Evolutionary conservation across 768 basidiomycete species (phyloP).

Genomic region (Suillus hirtellus): DNA sequence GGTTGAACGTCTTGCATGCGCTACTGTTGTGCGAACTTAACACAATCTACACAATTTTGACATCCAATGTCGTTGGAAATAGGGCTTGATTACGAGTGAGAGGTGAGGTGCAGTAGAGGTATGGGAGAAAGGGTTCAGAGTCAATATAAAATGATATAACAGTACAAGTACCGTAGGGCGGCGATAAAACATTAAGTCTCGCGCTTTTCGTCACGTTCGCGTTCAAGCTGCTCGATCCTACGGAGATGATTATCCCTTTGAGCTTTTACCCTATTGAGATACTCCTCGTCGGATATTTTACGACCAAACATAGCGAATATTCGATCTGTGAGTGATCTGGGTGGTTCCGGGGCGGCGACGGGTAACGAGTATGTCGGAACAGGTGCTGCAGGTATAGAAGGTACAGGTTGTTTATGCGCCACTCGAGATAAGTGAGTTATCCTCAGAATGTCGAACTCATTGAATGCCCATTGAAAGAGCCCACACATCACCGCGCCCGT

Average conservation of each 20-base stretch:
- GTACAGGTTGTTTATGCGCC: conserved; percentile 16
- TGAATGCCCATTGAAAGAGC: conserved; percentile 66
- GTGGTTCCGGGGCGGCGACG: conserved; percentile 7
- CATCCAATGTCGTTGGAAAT: neutral
- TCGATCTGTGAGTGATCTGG: conserved; percentile 35
- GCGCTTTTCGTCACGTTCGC: conserved; percentile 23
- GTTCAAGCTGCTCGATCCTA: conserved; percentile 61
- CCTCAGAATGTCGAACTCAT: conserved; percentile 63
- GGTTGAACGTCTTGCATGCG: neutral
- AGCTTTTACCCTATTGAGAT: conserved; percentile 56
- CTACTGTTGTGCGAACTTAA: neutral
- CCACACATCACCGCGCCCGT: conserved; percentile 61
- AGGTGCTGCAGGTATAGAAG: conserved; percentile 3
- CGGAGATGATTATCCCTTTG: conserved; percentile 55
- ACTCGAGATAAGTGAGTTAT: conserved; percentile 54
- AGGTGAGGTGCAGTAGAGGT: neutral
- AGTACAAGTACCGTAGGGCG: neutral
- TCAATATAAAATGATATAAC: neutral
- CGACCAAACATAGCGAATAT: conserved; percentile 35
- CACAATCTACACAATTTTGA: neutral
- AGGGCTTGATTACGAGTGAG: neutral
- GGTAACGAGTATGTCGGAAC: neutral
- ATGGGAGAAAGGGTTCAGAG: neutral
- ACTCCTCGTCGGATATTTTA: conserved; percentile 71
- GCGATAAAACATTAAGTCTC: conserved; percentile 8